Evolutionary conservation across 2,329 filamentous ascomycete species (phyloP).

Genomic region (Neoarthrinium moseri): DNA sequence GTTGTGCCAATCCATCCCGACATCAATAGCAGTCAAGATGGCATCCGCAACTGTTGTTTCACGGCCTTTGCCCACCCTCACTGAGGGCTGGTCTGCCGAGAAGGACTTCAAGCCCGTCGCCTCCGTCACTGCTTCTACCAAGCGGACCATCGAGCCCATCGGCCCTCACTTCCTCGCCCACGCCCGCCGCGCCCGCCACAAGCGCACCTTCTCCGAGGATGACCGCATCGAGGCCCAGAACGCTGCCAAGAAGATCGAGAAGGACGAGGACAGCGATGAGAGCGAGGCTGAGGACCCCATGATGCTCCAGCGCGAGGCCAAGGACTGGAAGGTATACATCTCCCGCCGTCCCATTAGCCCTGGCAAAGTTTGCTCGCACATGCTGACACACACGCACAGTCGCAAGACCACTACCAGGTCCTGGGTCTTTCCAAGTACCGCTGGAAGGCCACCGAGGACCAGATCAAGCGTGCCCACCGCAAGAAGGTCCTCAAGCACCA

Average conservation of each 20-base stretch:
- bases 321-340: slow-evolving; percentile 96
- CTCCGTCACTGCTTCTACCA: slow-evolving; percentile 71
- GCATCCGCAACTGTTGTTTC: slow-evolving; percentile 60
- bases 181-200: slow-evolving; percentile 90
- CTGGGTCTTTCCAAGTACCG: slow-evolving; percentile 91
- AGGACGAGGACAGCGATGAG: slow-evolving; percentile 85
- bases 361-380: not conserved
- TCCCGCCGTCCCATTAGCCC: too few species aligned
- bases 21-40: slow-evolving; percentile 48
- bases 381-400: slow-evolving; percentile 41
- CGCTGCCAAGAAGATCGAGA: slow-evolving; percentile 92
- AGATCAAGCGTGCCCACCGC: slow-evolving; percentile 98
- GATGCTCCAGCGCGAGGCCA: slow-evolving; percentile 89
- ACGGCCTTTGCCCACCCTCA: slow-evolving; percentile 71
- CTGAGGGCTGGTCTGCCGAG: slow-evolving; percentile 78
- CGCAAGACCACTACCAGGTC: slow-evolving; percentile 97
- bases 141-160: slow-evolving; percentile 91
- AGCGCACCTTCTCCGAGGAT: slow-evolving; percentile 98
- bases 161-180: slow-evolving; percentile 98
- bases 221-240: slow-evolving; percentile 95
- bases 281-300: slow-evolving; percentile 91
- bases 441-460: slow-evolving; percentile 89
- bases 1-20: slow-evolving; percentile 10
- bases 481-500: slow-evolving; percentile 99
- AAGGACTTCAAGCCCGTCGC: slow-evolving; percentile 90